These are phyloP conservation scores for Plasmodium adleri DNA, from an alignment of 169 alveolate genomes.

Conservation along the genomic window DNA sequence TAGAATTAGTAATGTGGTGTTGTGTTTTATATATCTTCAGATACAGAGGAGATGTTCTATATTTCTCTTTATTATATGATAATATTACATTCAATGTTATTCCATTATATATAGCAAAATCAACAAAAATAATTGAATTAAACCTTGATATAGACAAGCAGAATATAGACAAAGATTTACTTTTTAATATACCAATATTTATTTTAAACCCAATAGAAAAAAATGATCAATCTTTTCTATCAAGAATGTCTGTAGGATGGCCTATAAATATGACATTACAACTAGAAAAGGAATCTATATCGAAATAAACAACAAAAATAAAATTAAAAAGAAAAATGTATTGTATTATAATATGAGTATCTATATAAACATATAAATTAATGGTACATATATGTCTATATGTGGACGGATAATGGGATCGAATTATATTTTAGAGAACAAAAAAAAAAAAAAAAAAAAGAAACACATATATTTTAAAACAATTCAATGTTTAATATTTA, in stretches of 20 bases:
- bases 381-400: too few species aligned
- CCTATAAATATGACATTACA: slow-evolving; percentile 1
- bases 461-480: too few species aligned
- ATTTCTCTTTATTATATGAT: slow-evolving; percentile 42
- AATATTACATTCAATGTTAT: slow-evolving; percentile 18
- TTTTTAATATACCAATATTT: slow-evolving; percentile 27
- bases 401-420: too few species aligned
- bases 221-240: slow-evolving; percentile 27
- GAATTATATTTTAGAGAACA: too few species aligned
- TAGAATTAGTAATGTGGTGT: slow-evolving; percentile 59
- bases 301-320: too few species aligned
- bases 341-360: too few species aligned
- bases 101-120: slow-evolving; percentile 46
- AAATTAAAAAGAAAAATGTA: too few species aligned
- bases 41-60: slow-evolving; percentile 42
- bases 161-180: background rate
- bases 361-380: too few species aligned
- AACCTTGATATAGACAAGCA: background rate
- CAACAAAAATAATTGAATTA: background rate
- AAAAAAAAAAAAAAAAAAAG: too few species aligned
- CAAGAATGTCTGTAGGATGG: slow-evolving; percentile 43
- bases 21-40: slow-evolving; percentile 58
- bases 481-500: too few species aligned
- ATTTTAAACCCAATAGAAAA: slow-evolving; percentile 66
- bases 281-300: too few species aligned